A percentile compares a stretch with the other conserved stretches of the same genome.
Evolutionary conservation across 1,284 basidiomycete genomes (phyloP).

Genomic region (Ustilago trichophora): DNA sequence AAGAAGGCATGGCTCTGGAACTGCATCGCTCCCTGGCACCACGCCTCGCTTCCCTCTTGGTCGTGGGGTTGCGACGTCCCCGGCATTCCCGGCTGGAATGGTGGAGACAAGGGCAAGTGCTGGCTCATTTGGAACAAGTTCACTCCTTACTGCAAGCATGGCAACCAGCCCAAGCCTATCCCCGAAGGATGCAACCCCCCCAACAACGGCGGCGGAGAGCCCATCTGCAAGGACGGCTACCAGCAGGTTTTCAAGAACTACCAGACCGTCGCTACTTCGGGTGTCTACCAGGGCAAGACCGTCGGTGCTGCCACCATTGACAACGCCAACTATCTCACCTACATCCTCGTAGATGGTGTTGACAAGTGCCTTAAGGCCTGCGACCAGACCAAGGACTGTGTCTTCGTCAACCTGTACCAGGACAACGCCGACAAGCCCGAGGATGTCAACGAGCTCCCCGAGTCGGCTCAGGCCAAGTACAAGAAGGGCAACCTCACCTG

Average conservation of each 20-base stretch:
- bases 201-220: too few relatives aligned
- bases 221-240: slow-evolving; percentile 22
- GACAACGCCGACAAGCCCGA: slow-evolving; percentile 18
- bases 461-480: slow-evolving; percentile 36
- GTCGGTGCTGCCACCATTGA: slow-evolving; percentile 42
- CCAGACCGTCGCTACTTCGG: slow-evolving; percentile 15
- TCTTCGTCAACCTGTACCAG: slow-evolving; percentile 48
- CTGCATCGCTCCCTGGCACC: slow-evolving; percentile 26
- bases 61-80: slow-evolving; percentile 1
- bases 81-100: slow-evolving; percentile 26
- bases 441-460: slow-evolving; percentile 17
- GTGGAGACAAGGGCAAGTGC: slow-evolving; percentile 31
- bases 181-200: slow-evolving; percentile 1
- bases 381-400: slow-evolving; percentile 25
- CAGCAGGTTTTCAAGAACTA: slow-evolving; percentile 26
- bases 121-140: background rate
- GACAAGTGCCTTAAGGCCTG: slow-evolving; percentile 32
- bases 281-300: slow-evolving; percentile 31
- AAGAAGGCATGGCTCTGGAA: slow-evolving; percentile 3
- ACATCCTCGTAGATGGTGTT: slow-evolving; percentile 22
- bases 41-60: slow-evolving; percentile 12
- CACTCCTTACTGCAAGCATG: slow-evolving; percentile 19
- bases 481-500: slow-evolving; percentile 34
- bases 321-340: slow-evolving; percentile 48
- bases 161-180: slow-evolving; percentile 21